Base-by-base conservation (phyloP, 2,329 filamentous ascomycete genomes). In the Stromatinia cepivora region DNA sequence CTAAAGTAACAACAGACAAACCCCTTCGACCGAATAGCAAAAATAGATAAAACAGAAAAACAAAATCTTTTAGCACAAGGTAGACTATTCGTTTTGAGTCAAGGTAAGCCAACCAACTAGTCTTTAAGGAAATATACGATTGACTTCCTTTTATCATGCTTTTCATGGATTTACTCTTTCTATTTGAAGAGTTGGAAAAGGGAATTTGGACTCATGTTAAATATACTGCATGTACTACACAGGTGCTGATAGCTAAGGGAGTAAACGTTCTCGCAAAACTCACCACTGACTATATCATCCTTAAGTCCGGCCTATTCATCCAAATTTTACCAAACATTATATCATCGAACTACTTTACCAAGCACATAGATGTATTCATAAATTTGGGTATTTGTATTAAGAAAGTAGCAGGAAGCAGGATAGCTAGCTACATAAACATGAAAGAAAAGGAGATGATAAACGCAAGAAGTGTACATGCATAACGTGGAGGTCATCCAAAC, bases 381-480 rank as follows among this genome's bases (percentile, higher is more conserved):
- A 25, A 63, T 22, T 63, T 39, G 34, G 31, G 46, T 52, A 20
- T 52, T 63, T 28, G 13, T 9, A 52, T 63, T 28, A 63, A 36
- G n/a, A 39, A 48, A 34, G 15, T 50, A 25, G 31, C 46, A 34
- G 31, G n/a, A 36, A 36, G 46, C 31, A 62, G 22, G 45, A 50
- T 34, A 62, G 45, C 45, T 62, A 63, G 59, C 59, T 63, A 63
- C 59, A 52, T 8, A 20, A 39, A 39, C 22, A n/a, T 7, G 59
- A 28, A 56, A 57, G 45, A 39, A 10, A 45, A 52, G 7, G 28
- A 50, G 46, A 52, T n/a, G 50, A 39, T 22, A 36, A 39, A 52
- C 13, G 46, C 59, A 63, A 25, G 45, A 50, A 52, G 46, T 63
- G 31, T 52, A 63, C 22, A 52, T 39, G 9, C 39, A 31, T 36